A percentile compares a stretch with the other conserved stretches of the same genome.
These are phyloP conservation scores for Salvia miltiorrhiza DNA, from an alignment of 257 asterid genomes.

Conservation along the genomic window DNA sequence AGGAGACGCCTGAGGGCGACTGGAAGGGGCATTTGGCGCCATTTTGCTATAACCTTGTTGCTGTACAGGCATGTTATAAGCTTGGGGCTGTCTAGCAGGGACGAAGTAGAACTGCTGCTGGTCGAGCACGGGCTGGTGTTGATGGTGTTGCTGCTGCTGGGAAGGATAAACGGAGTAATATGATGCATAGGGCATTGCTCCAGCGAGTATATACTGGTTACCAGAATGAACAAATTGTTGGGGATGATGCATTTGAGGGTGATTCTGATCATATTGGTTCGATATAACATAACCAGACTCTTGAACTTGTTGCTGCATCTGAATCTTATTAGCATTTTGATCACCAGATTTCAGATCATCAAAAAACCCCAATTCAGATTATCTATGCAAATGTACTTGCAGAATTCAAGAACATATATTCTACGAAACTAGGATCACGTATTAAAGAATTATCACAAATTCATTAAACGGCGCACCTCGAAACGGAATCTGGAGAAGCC, in stretches of 20 bases:
- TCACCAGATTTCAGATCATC: constrained; percentile 46
- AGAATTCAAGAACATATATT: background rate
- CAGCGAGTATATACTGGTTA: constrained; percentile 59
- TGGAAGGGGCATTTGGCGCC: constrained; percentile 43
- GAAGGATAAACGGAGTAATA: constrained; percentile 69
- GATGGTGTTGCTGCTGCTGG: constrained; percentile 68
- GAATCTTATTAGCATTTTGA: constrained; percentile 45
- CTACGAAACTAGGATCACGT: background rate
- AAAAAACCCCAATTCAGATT: constrained; percentile 25
- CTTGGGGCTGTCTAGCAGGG: constrained; percentile 58
- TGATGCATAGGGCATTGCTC: constrained; percentile 46
- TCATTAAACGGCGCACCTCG: constrained; percentile 51
- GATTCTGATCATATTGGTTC: constrained; percentile 57
- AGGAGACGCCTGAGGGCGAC: constrained; percentile 56
- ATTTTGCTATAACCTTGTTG: constrained; percentile 52
- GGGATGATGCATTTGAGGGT: constrained; percentile 63
- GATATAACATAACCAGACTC: constrained; percentile 55
- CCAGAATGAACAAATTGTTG: constrained; percentile 70
- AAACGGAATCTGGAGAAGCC: constrained; percentile 84
- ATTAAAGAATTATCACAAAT: background rate
- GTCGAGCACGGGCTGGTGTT: constrained; percentile 50
- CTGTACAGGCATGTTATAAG: constrained; percentile 61
- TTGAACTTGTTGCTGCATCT: constrained; percentile 55
- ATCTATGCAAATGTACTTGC: background rate
- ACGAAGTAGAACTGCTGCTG: constrained; percentile 71